Conservation (phyloP, 108 stramenopile genomes). For the Nitzschia putrida region DNA sequence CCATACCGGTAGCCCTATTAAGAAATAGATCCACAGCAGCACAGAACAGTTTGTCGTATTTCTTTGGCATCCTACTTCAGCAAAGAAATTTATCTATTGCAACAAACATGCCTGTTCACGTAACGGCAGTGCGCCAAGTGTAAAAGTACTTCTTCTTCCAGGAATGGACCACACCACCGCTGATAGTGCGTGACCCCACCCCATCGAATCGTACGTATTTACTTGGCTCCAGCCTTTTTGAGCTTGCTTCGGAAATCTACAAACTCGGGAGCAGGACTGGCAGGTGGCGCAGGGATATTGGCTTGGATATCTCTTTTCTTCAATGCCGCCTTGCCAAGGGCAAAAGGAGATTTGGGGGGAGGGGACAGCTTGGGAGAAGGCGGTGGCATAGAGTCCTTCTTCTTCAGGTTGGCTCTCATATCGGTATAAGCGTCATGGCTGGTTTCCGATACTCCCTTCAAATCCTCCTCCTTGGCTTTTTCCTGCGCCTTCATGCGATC, state of each 20-base stretch:
- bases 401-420: constrained; percentile 8
- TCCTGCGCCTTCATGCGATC: constrained; percentile 16
- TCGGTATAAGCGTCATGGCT: constrained; percentile 6
- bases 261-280: constrained; percentile 37
- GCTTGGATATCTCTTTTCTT: not conserved
- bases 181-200: too few relatives aligned
- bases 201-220: not conserved
- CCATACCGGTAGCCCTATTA: too few relatives aligned
- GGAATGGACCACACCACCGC: too few relatives aligned
- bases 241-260: constrained; percentile 38
- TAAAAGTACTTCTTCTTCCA: too few relatives aligned
- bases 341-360: not conserved
- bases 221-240: constrained; percentile 21
- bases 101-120: too few relatives aligned
- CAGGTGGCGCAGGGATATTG: not conserved
- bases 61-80: too few relatives aligned
- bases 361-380: not conserved
- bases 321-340: constrained; percentile 4
- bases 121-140: too few relatives aligned
- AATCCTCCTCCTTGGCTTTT: constrained; percentile 8
- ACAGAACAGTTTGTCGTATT: too few relatives aligned
- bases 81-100: too few relatives aligned
- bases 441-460: not conserved
- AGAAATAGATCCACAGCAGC: too few relatives aligned
- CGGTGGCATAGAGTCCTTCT: not conserved